These are phyloP conservation scores for Ceratocystiopsis sp. DNA, from an alignment of 2,329 filamentous ascomycete species.

Conservation along the genomic window DNA sequence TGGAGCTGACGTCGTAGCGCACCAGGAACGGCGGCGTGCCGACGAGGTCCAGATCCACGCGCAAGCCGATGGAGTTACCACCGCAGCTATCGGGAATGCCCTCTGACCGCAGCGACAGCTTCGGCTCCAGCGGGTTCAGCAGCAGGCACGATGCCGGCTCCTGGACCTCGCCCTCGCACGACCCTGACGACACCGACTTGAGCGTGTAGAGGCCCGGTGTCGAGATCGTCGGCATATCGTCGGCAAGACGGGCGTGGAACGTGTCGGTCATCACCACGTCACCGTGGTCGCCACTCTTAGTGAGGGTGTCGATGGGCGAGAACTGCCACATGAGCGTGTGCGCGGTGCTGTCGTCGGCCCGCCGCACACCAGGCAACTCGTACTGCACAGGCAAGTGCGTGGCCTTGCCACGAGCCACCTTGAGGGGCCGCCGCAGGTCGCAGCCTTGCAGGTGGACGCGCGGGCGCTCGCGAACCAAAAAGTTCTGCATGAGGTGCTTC, in stretches of 20 bases:
- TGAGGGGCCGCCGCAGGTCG: slow-evolving; percentile 62
- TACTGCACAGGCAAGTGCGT: slow-evolving; percentile 57
- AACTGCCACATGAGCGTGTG: slow-evolving; percentile 71
- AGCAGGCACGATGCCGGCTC: slow-evolving; percentile 90
- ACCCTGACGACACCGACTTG: slow-evolving; percentile 59
- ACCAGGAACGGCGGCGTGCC: slow-evolving; percentile 87
- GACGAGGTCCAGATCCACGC: slow-evolving; percentile 75
- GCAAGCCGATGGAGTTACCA: slow-evolving; percentile 78
- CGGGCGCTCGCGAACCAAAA: slow-evolving; percentile 77
- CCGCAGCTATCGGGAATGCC: slow-evolving; percentile 91
- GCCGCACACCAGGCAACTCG: slow-evolving; percentile 38
- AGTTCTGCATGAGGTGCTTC: slow-evolving; percentile 53
- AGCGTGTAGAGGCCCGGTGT: slow-evolving; percentile 77
- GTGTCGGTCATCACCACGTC: slow-evolving; percentile 38
- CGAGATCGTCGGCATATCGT: slow-evolving; percentile 50
- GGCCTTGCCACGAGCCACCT: slow-evolving; percentile 59
- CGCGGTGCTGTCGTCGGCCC: slow-evolving; percentile 31
- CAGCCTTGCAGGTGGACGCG: slow-evolving; percentile 55
- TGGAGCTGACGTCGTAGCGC: slow-evolving; percentile 54
- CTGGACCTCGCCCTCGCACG: slow-evolving; percentile 73
- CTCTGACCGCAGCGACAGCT: slow-evolving; percentile 54
- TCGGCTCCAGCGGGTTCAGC: slow-evolving; percentile 78
- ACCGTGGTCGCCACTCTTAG: slow-evolving; percentile 52
- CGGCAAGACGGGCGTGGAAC: slow-evolving; percentile 41
- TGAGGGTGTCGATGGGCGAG: slow-evolving; percentile 53